A percentile compares a stretch with the other conserved stretches of the same genome.
These are phyloP conservation scores for Quaeritorhiza haematococci DNA, from an alignment of 371 early-diverging fungal genomes.

Conservation along the genomic window DNA sequence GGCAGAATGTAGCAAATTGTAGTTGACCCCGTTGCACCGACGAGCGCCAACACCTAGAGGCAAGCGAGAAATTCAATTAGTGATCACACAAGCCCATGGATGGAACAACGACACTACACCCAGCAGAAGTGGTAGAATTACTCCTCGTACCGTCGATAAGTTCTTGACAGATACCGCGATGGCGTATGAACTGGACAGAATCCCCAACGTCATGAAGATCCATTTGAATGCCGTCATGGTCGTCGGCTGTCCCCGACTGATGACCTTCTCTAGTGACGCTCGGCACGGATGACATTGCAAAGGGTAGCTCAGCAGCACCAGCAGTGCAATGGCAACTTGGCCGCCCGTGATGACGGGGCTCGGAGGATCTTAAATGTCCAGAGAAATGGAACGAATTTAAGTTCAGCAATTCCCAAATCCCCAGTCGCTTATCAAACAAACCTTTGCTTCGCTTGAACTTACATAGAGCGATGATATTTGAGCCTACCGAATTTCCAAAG, in stretches of 20 bases:
- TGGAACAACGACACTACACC: not conserved
- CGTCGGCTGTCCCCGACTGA: conserved; percentile 20
- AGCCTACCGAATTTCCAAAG: conserved; percentile 80
- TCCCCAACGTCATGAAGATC: conserved; percentile 60
- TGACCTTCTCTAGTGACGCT: conserved; percentile 83
- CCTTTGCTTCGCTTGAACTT: conserved; percentile 16
- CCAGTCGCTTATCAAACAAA: not conserved
- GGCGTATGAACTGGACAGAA: conserved; percentile 66
- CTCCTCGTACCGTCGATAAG: conserved; percentile 50
- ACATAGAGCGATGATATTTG: conserved; percentile 90
- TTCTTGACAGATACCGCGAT: conserved; percentile 72
- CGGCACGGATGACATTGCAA: conserved; percentile 96
- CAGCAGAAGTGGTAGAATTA: not conserved
- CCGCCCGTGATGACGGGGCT: conserved; percentile 77
- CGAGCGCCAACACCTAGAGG: not conserved
- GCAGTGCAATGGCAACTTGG: conserved; percentile 80
- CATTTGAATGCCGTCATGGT: conserved; percentile 38
- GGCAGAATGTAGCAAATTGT: conserved; percentile 98
- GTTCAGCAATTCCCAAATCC: conserved; percentile 4
- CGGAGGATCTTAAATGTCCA: conserved; percentile 49
- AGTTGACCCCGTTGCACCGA: conserved; percentile 96
- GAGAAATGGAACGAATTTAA: conserved; percentile 3
- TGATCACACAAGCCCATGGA: no score
- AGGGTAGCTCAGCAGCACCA: conserved; percentile 94
- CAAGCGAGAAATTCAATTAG: no score